phyloP scores from a whole-genome alignment of 768 basidiomycete genomes.

The Trametes gibbosa region DNA sequence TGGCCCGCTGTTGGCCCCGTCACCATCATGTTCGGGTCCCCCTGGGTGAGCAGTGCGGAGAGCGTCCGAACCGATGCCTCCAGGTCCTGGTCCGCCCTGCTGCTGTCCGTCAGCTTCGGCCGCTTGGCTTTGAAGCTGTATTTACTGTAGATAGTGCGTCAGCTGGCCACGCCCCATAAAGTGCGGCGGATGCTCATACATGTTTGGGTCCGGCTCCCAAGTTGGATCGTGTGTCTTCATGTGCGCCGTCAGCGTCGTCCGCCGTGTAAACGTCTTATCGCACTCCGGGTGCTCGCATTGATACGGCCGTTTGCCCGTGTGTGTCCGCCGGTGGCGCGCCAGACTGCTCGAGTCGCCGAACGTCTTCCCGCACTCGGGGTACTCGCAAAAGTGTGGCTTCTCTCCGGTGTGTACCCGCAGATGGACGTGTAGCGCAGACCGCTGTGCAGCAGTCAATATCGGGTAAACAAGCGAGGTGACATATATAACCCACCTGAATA shows the following conservation, averaged over 20 bases:
- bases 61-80: slow-evolving; percentile 76
- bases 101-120: slow-evolving; percentile 47
- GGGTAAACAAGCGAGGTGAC: not conserved
- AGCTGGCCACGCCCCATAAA: slow-evolving; percentile 5
- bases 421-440: slow-evolving; percentile 88
- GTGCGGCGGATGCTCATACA: slow-evolving; percentile 46
- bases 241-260: slow-evolving; percentile 81
- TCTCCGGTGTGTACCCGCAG: slow-evolving; percentile 89
- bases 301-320: slow-evolving; percentile 83
- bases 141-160: slow-evolving; percentile 45
- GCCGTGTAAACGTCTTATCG: slow-evolving; percentile 85
- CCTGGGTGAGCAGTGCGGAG: slow-evolving; percentile 61
- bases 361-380: slow-evolving; percentile 81
- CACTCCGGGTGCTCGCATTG: slow-evolving; percentile 81
- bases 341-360: slow-evolving; percentile 92
- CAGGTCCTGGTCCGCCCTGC: slow-evolving; percentile 52
- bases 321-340: slow-evolving; percentile 87
- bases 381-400: slow-evolving; percentile 89
- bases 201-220: slow-evolving; percentile 82
- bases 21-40: slow-evolving; percentile 29
- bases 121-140: slow-evolving; percentile 75
- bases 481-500: slow-evolving; percentile 63
- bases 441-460: slow-evolving; percentile 40
- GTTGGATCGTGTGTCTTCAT: slow-evolving; percentile 85
- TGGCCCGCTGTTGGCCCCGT: slow-evolving; percentile 3